These are phyloP conservation scores for Metschnikowia lunata DNA, from an alignment of 805 yeast genomes.

Conservation along the genomic window DNA sequence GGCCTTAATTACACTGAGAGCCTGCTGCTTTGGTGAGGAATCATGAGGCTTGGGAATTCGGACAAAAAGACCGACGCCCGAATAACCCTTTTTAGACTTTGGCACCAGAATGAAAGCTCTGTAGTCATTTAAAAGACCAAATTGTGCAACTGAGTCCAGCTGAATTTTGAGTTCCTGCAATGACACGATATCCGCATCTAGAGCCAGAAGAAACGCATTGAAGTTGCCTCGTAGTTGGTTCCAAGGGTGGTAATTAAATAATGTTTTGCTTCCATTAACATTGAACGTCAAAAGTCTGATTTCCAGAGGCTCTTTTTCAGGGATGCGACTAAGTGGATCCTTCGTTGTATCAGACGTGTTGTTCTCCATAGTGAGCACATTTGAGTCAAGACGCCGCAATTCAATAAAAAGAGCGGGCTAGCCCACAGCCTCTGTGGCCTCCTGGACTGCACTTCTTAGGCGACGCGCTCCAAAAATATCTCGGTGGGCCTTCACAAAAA, in stretches of 20 bases:
- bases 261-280: conserved; percentile 77
- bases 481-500: too few species aligned
- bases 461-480: too few species aligned
- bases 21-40: conserved; percentile 24
- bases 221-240: conserved; percentile 40
- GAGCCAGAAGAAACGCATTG: conserved; percentile 43
- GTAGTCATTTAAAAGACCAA: conserved; percentile 54
- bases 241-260: conserved; percentile 86
- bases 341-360: not conserved
- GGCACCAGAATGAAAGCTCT: conserved; percentile 70
- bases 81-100: conserved; percentile 66
- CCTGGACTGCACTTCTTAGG: too few species aligned
- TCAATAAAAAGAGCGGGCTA: not conserved
- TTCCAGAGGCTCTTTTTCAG: conserved; percentile 8
- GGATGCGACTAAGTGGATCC: conserved; percentile 13
- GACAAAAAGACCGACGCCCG: conserved; percentile 86
- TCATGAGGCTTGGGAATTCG: conserved; percentile 48
- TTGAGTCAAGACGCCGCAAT: not conserved
- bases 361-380: not conserved
- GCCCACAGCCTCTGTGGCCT: too few species aligned
- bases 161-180: conserved; percentile 79
- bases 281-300: conserved; percentile 68
- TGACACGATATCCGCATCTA: conserved; percentile 74
- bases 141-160: conserved; percentile 21
- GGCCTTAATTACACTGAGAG: conserved; percentile 59